A percentile compares a stretch with the other conserved stretches of the same genome.
Conservation (phyloP, 129 eudicot species). For the Logfia minima region DNA sequence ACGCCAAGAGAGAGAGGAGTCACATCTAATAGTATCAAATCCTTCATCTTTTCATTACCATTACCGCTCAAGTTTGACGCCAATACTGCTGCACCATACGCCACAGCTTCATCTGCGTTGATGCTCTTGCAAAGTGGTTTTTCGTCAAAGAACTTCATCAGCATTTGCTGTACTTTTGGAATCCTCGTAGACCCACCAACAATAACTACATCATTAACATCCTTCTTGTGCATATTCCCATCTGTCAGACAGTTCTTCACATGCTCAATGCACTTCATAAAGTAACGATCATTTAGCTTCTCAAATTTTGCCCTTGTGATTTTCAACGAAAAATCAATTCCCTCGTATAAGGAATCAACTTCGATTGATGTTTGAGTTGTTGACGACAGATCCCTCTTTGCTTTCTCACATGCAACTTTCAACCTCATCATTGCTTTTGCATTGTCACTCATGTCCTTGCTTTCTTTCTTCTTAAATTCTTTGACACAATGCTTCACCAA, state of each 20-base stretch:
- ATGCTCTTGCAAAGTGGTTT: conserved; percentile 8
- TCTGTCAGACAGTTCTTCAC: conserved; percentile 24
- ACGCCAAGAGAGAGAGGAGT: conserved; percentile 3
- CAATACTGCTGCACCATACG: conserved; percentile 3
- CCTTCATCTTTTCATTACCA: background rate
- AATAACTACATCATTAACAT: conserved; percentile 26
- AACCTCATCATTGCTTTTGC: conserved; percentile 21
- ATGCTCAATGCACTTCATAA: conserved; percentile 18
- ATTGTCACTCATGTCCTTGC: conserved; percentile 5
- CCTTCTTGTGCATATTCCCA: conserved; percentile 17
- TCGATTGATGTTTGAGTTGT: conserved; percentile 15
- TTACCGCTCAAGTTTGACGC: background rate
- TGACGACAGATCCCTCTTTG: conserved; percentile 26
- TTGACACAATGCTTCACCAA: conserved; percentile 18
- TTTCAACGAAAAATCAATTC: background rate
- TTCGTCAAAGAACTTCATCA: conserved; percentile 19
- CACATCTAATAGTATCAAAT: background rate
- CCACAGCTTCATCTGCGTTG: conserved; percentile 1
- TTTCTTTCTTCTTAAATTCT: conserved; percentile 12
- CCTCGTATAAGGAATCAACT: conserved; percentile 12
- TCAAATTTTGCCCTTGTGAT: conserved; percentile 15
- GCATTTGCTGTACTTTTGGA: conserved; percentile 29
- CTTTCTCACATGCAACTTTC: conserved; percentile 29
- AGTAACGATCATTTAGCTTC: conserved; percentile 11
- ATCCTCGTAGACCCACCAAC: conserved; percentile 36